These are phyloP conservation scores for Oryza officinalis DNA, from an alignment of 176 grass and related monocot genomes.

Conservation along the genomic window DNA sequence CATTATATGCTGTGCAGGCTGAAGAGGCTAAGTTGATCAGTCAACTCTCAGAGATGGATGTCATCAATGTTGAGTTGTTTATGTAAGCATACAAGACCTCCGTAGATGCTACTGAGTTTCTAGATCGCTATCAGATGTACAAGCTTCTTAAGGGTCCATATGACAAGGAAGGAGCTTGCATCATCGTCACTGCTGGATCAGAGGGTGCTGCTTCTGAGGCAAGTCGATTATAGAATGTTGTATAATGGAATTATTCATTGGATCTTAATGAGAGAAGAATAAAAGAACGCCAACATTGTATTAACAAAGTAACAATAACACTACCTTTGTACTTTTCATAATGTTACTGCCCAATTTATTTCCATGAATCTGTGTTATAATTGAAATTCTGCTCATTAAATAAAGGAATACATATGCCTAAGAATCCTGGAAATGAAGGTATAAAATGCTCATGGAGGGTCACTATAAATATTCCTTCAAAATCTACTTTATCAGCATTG, in stretches of 20 bases:
- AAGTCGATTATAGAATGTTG: constrained; percentile 15
- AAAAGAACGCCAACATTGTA: background rate
- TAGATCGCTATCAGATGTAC: constrained; percentile 79
- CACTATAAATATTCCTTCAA: background rate
- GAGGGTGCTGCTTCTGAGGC: constrained; percentile 76
- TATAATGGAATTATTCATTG: background rate
- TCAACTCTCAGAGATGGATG: constrained; percentile 82
- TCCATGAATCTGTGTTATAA: background rate
- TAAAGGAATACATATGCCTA: background rate
- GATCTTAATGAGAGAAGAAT: background rate
- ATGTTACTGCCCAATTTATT: background rate
- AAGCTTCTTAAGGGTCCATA: constrained; percentile 75
- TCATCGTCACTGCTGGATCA: constrained; percentile 70
- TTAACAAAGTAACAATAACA: background rate
- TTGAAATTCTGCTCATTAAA: background rate
- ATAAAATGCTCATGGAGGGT: background rate
- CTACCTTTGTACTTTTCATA: background rate
- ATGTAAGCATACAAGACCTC: constrained; percentile 77
- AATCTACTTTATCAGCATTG: background rate
- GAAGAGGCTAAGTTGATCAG: constrained; percentile 94
- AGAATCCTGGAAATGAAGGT: background rate
- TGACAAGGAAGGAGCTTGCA: constrained; percentile 89
- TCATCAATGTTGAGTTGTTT: constrained; percentile 78
- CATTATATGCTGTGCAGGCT: constrained; percentile 51
- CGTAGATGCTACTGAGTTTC: constrained; percentile 69